Conservation (phyloP, 257 asterid genomes). For the Forsythia viridissima region DNA sequence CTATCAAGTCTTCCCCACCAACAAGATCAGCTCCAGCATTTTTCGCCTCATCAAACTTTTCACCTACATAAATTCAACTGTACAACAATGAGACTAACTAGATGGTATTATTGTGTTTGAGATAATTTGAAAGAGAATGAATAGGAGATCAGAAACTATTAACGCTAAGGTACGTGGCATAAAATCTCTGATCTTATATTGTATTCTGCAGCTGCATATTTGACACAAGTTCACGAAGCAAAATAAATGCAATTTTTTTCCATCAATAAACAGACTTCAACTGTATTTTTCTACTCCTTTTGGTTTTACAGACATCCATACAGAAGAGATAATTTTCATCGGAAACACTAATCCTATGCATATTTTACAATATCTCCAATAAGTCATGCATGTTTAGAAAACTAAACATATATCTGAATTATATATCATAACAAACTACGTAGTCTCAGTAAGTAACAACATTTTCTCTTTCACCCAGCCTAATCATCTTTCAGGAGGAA, state of each 20-base stretch:
- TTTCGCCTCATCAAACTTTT: constrained; percentile 95
- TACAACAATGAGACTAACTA: constrained; percentile 27
- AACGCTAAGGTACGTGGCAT: neutral
- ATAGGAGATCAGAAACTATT: neutral
- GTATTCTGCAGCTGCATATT: neutral
- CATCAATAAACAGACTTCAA: neutral
- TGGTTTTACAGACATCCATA: neutral
- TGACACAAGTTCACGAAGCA: neutral
- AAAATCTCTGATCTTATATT: constrained; percentile 3
- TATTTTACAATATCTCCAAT: neutral
- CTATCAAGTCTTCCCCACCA: constrained; percentile 96
- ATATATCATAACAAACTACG: neutral
- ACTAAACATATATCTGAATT: neutral
- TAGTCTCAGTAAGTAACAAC: neutral
- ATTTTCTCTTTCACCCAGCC: neutral
- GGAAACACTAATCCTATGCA: neutral
- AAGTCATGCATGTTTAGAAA: constrained; percentile 7
- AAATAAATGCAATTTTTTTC: constrained; percentile 1
- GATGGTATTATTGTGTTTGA: constrained; percentile 9
- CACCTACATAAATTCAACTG: constrained; percentile 57
- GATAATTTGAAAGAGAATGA: neutral
- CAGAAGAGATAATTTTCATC: neutral
- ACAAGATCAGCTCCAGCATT: constrained; percentile 97
- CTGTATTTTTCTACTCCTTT: neutral
- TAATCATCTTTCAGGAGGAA: neutral